Evolutionary conservation across 106 monocot species (phyloP), one percentile per base, ranked within the genome.

Genomic region (Gastrodia elata): DNA sequence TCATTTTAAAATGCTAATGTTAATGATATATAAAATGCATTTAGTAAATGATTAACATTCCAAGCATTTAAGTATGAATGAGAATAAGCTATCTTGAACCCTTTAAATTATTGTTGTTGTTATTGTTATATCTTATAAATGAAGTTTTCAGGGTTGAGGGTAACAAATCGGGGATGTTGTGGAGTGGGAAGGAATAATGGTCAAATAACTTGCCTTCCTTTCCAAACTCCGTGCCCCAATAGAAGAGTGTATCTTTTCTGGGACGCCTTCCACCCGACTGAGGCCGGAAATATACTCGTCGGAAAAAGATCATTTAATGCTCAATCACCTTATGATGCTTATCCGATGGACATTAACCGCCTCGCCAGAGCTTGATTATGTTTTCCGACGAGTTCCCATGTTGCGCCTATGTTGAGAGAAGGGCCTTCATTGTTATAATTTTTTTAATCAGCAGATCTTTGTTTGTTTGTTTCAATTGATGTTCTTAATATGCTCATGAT

Each of bases 111-210:
- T n/a, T n/a, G n/a, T n/a, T n/a, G n/a, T n/a, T n/a, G n/a, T n/a
- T n/a, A n/a, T n/a, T n/a, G n/a, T n/a, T 42, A 42, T 42, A 42
- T 42, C 22, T 52, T 52, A n/a, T 52, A 1, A 49, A 20, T n/a
- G n/a, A n/a, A n/a, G n/a, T 49, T 52, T 22, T 52, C 77, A 94
- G 94, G 91, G 2, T 81, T 96, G 36, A 75, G 14, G 18, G 92
- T 92, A 0, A 88, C 79, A 0, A 90, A 96, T 37, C 74, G 48
- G 20, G 96, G 96, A 24, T 96, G 96, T 68, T 96, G 96, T 48
- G 96, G 96, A 20, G 90, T 96, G 4, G 96, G 96, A 28, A 92
- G 84, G 83, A 92, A 96, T 75, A 89, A 90, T 34, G 96, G 96
- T 3, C 92, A 96, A 55, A 86, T 92, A 6, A 96, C 92, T 2